Base-by-base conservation (phyloP, 495 filamentous ascomycete species). In the Talaromyces nanjingensis region DNA sequence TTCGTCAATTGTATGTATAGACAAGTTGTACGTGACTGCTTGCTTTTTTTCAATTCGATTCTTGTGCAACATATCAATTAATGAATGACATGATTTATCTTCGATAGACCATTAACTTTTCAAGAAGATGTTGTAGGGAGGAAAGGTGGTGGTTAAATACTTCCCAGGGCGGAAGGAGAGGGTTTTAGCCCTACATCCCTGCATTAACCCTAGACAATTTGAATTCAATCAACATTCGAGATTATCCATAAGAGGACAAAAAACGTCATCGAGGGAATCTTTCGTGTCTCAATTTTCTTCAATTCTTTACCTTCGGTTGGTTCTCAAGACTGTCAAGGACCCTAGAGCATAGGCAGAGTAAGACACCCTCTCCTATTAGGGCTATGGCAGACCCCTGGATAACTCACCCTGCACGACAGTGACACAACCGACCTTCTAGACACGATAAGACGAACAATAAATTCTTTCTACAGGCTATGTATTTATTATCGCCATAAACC, bases 11-110 rank as follows among this genome's bases (percentile, higher is more conserved):
- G 53, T 20, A 22, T n/a, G 22, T 56, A 29, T 56, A 25, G 18
- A 29, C 27, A 56, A 56, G 27, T 25, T 56, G 7, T 29, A 56
- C 53, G 45, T 29, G 53, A 56, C 53, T 29, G 18, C 53, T 27
- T n/a, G 20, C 27, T 56, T 42, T 37, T 56, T 29, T n/a, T n/a
- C n/a, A 56, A 56, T 56, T 29, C 27, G 53, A 56, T 56, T 56
- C 45, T 27, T 56, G 53, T 56, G 53, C 53, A 29, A 56, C 53
- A 56, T 56, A 56, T 56, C 53, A 56, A 29, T 31, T 56, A 56
- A 56, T 56, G 53, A 56, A 56, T 56, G 53, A 56, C 24, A 56
- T 29, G 53, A 56, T 2, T 29, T 56, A 49, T 49, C 6, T 20
- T 20, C 45, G 6, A 20, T 20, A 20, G 45, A 18, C 7, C 42